phyloP scores from a whole-genome alignment of 108 stramenopile species.

The Chaetoceros muelleri region DNA sequence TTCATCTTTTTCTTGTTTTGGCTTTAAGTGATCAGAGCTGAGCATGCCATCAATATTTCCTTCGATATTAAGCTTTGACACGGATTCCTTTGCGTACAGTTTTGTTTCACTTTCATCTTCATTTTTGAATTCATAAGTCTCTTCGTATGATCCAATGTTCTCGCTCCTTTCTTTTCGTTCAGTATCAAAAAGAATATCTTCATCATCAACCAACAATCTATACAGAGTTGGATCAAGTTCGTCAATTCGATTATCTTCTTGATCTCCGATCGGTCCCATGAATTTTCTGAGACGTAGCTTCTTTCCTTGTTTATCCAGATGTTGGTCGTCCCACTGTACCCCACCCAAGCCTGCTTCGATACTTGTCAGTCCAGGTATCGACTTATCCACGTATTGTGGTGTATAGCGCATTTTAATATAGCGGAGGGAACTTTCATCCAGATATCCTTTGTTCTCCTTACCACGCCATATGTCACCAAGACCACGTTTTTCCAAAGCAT shows the following conservation, averaged over 20 bases:
- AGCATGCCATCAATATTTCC: too few species aligned
- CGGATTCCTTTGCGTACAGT: too few species aligned
- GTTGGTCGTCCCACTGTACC: slow-evolving; percentile 30
- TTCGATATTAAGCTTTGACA: too few species aligned
- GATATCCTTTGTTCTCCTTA: slow-evolving; percentile 56
- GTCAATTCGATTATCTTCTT: slow-evolving; percentile 1
- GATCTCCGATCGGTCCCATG: slow-evolving; percentile 12
- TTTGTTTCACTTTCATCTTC: too few species aligned
- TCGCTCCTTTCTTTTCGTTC: neutral
- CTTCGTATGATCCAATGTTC: too few species aligned
- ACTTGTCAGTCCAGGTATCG: slow-evolving; percentile 48
- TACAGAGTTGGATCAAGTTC: slow-evolving; percentile 7
- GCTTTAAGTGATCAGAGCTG: too few species aligned
- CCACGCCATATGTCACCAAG: slow-evolving; percentile 80
- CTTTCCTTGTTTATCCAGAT: slow-evolving; percentile 7
- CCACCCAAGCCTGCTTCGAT: slow-evolving; percentile 33
- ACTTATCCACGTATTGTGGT: slow-evolving; percentile 44
- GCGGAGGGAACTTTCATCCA: slow-evolving; percentile 62
- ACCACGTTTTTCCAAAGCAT: slow-evolving; percentile 53
- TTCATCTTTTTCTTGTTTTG: too few species aligned
- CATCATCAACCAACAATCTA: slow-evolving; percentile 13
- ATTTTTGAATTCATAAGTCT: too few species aligned
- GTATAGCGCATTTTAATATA: slow-evolving; percentile 40
- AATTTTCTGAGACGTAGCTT: slow-evolving; percentile 3
- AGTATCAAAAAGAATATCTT: slow-evolving; percentile 1